Evolutionary conservation across 2,329 filamentous ascomycete species (phyloP).

Genomic region (Cercospora berteroae): DNA sequence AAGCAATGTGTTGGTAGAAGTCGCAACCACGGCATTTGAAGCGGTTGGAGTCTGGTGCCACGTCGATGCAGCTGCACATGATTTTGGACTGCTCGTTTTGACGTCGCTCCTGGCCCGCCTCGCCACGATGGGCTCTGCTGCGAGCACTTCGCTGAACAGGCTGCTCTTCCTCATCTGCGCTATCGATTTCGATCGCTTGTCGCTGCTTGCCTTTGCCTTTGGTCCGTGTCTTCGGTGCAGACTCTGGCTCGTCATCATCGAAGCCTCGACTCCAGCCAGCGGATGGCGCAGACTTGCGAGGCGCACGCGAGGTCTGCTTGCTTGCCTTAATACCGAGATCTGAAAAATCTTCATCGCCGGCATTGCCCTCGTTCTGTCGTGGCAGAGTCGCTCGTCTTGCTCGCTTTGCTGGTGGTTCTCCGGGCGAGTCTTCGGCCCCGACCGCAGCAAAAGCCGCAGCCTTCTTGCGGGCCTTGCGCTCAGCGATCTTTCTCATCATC

Average conservation of each 20-base stretch:
- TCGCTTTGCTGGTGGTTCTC: background rate
- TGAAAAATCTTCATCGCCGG: background rate
- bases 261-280: background rate
- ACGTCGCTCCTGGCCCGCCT: background rate
- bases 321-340: constrained; percentile 1
- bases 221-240: background rate
- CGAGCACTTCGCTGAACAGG: background rate
- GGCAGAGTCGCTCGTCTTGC: background rate
- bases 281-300: constrained; percentile 7
- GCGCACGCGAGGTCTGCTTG: background rate
- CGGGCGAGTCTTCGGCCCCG: background rate
- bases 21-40: constrained; percentile 3
- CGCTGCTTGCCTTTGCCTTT: constrained; percentile 9
- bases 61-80: constrained; percentile 9
- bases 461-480: constrained; percentile 4
- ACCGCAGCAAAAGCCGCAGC: background rate
- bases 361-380: background rate
- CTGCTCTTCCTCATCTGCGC: background rate
- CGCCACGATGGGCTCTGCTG: background rate
- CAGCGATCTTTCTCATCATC: background rate
- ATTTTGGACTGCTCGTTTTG: background rate
- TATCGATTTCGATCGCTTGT: background rate
- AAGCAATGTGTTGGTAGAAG: constrained; percentile 1
- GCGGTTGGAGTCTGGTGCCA: background rate
- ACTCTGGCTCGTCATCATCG: background rate